Evolutionary conservation across 2,329 filamentous ascomycete species (phyloP).

Genomic region (Paracamarosporium sp.): DNA sequence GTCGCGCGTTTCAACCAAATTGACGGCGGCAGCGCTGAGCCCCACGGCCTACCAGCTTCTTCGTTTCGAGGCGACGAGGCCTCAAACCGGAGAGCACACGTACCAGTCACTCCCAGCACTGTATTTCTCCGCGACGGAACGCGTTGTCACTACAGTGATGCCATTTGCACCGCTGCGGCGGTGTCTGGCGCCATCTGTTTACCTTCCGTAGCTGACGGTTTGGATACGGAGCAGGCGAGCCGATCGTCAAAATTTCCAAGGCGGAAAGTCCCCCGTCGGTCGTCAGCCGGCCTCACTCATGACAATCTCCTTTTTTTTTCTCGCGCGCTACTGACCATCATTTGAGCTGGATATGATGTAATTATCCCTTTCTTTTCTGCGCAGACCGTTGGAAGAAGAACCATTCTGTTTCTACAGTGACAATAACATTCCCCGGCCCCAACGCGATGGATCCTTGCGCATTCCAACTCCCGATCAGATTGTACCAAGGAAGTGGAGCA

Average conservation of each 20-base stretch:
- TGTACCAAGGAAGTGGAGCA: neutral
- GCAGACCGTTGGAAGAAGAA: neutral
- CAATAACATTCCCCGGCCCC: neutral
- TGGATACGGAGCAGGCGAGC: neutral
- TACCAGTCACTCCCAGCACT: neutral
- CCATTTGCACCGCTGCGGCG: neutral
- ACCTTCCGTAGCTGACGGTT: neutral
- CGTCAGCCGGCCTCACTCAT: neutral
- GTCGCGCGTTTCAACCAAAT: slow-evolving; percentile 8
- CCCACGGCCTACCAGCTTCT: slow-evolving; percentile 1
- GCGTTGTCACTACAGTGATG: neutral
- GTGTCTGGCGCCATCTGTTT: neutral
- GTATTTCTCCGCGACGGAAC: neutral
- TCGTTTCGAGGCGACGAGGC: slow-evolving; percentile 3
- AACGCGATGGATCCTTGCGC: neutral
- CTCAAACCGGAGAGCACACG: neutral
- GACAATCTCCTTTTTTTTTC: neutral
- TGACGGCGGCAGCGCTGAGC: slow-evolving; percentile 2
- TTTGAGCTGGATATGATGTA: neutral
- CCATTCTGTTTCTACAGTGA: neutral
- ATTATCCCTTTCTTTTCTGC: neutral
- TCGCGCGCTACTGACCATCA: neutral
- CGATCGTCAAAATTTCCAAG: neutral
- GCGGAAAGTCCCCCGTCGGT: neutral
- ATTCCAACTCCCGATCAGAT: neutral